These are phyloP conservation scores for Henckelia pumila DNA, from an alignment of 257 asterid species.

Conservation along the genomic window DNA sequence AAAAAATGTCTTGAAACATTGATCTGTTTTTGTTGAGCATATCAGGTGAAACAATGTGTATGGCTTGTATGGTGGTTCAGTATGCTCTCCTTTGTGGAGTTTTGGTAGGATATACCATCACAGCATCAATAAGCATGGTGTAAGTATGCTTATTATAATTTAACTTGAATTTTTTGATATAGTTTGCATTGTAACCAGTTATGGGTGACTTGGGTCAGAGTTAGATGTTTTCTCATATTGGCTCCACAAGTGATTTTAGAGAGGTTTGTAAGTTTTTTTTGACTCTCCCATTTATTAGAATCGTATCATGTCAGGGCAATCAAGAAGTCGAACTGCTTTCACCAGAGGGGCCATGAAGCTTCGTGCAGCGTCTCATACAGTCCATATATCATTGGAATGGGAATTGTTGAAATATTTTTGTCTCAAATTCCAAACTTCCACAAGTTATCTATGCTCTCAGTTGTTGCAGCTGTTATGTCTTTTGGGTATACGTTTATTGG, in stretches of 20 bases:
- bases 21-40: not conserved
- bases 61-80: slow-evolving; percentile 58
- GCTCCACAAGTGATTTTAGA: not conserved
- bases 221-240: too few species aligned
- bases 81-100: slow-evolving; percentile 58
- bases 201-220: not conserved
- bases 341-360: slow-evolving; percentile 42
- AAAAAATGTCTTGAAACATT: not conserved
- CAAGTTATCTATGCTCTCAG: slow-evolving; percentile 49
- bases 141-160: slow-evolving; percentile 29
- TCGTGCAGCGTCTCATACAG: slow-evolving; percentile 40
- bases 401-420: slow-evolving; percentile 51
- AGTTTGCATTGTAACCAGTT: not conserved
- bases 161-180: not conserved
- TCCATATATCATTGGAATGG: slow-evolving; percentile 60
- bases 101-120: slow-evolving; percentile 63
- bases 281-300: not conserved
- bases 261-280: not conserved
- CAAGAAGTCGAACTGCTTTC: slow-evolving; percentile 59
- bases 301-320: slow-evolving; percentile 45
- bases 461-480: slow-evolving; percentile 69
- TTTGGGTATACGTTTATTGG: slow-evolving; percentile 65
- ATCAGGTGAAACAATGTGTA: slow-evolving; percentile 47
- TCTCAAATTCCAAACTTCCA: slow-evolving; percentile 71
- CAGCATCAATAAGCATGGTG: slow-evolving; percentile 76